Conservation (phyloP, 192 early-diverging fungal species). For the Linderina pennispora region DNA sequence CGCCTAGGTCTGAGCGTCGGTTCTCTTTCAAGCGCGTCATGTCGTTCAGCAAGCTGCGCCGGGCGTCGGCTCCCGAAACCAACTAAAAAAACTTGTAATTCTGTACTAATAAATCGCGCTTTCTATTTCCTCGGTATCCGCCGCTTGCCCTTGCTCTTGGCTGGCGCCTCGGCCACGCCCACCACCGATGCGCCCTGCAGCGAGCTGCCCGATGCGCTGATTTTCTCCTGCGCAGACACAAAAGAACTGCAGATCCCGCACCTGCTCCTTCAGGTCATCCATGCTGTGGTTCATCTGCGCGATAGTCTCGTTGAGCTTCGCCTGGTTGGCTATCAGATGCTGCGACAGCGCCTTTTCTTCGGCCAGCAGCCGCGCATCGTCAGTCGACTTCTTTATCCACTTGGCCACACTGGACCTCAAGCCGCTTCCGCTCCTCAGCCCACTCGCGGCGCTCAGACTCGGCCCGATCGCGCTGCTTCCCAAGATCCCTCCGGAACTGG, state of each 20-base stretch:
- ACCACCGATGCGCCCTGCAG: slow-evolving; percentile 6
- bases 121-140: too few species aligned
- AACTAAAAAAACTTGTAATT: too few species aligned
- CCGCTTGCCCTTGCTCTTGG: too few species aligned
- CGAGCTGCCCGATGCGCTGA: neutral
- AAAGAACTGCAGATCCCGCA: slow-evolving; percentile 90
- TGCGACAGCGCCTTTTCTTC: slow-evolving; percentile 36
- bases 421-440: slow-evolving; percentile 32
- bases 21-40: neutral
- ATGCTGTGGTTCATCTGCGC: slow-evolving; percentile 54
- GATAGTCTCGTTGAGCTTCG: slow-evolving; percentile 48
- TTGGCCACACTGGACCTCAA: slow-evolving; percentile 49
- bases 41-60: neutral
- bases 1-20: neutral
- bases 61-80: too few species aligned
- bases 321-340: slow-evolving; percentile 61
- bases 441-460: slow-evolving; percentile 50
- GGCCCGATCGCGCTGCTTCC: too few species aligned
- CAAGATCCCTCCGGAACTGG: too few species aligned
- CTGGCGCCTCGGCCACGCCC: slow-evolving; percentile 1
- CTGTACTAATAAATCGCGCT: too few species aligned
- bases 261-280: slow-evolving; percentile 74
- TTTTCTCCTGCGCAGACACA: slow-evolving; percentile 61
- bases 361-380: slow-evolving; percentile 65
- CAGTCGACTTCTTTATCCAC: slow-evolving; percentile 55